Evolutionary conservation across 2,329 filamentous ascomycete species (phyloP), one percentile per base, ranked within the genome.

Genomic region (Onygenales sp.): DNA sequence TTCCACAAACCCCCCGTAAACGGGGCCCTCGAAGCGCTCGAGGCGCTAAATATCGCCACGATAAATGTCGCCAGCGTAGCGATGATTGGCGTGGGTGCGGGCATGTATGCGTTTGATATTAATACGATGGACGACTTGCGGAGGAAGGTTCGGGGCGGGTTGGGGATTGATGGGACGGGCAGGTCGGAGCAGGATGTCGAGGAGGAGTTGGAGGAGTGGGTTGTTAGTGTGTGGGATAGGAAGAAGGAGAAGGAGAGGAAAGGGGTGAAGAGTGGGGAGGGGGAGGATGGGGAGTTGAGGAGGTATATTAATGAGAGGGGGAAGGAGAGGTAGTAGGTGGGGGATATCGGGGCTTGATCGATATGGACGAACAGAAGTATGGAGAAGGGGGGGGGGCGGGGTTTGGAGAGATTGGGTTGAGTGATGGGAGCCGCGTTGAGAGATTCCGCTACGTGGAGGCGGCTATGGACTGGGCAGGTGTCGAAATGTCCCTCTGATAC

Each of bases 1-100:
- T 74, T 62, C 62, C 69, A 70, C 59, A 63, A 70, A 42, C 70
- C 67, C 1, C 58, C 65, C 11, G 77, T 82, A 32, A 85, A 85
- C 63, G 83, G 84, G 6, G 78, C 82, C 1, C 67, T 86, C 40
- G 85, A 96, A 58, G 92, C 92, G 0, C 71, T 86, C 36, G 87
- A 95, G 69, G 92, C 92, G 0, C 75, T 98, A 21, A 87, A 85
- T 48, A 75, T 96, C 37, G 93, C 92, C 0, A 95, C 91, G 0
- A 78, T 96, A 61, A 95, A 95, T 62, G 88, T 93, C 10, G 64
- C 84, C 34, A 87, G 84, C 61, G 80, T 93, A 49, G 84, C 79
- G 0, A 82, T 95, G 67, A 82, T 94, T 78, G 71, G 79, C 7
- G 77, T 81, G 0, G 93, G 92, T 3, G 89, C 86, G 0, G 68